Evolutionary conservation across 345 rosid genomes (phyloP), one percentile per base, ranked within the genome.

Genomic region (Reutealis trisperma): DNA sequence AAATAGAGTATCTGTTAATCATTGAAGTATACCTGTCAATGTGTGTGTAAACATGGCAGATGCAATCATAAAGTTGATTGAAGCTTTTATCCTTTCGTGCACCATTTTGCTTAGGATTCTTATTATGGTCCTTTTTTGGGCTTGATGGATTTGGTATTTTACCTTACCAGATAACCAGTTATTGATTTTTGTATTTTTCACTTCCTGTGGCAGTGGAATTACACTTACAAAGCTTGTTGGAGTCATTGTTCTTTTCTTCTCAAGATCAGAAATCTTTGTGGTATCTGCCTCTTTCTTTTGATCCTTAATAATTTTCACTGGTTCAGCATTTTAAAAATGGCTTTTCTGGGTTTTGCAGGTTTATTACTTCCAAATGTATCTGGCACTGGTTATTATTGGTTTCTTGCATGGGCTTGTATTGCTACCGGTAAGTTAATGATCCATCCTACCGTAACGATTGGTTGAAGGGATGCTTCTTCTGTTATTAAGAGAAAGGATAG

Each of bases 391-490:
- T 79, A 64, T 94, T 70, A 84, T 92, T 18, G 96, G 97, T 71
- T 94, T 94, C 88, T 81, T 94, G 84, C 98, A 94, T 34, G 98
- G 98, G 41, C 97, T 94, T 57, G 92, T 94, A 84, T 89, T 92
- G 72, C 83, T 94, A 83, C 98, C 98, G 0, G 98, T 92, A 89
- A 89, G 97, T 87, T 70, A 24, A 80, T 22, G 10, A 45, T 75
- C 19, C 47, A 47, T 67, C 42, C 49, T 51, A 6, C 15, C 13
- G 5, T 12, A 21, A 62, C 21, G 18, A 25, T 60, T 80, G 22
- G 72, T 59, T 54, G 22, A 34, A 34, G 3, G 1, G 3, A 34
- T 54, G 21, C 58, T 54, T 54, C 18, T 15, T 15, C 12, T 34
- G 42, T 21, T 4, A 62, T 12, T 27, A 62, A 62, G 9, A 2